Percentiles rank a stretch among this genome's conserved stretches.
Conservation (phyloP, 805 yeast species). For the Saccharomyces kudriavzevii region DNA sequence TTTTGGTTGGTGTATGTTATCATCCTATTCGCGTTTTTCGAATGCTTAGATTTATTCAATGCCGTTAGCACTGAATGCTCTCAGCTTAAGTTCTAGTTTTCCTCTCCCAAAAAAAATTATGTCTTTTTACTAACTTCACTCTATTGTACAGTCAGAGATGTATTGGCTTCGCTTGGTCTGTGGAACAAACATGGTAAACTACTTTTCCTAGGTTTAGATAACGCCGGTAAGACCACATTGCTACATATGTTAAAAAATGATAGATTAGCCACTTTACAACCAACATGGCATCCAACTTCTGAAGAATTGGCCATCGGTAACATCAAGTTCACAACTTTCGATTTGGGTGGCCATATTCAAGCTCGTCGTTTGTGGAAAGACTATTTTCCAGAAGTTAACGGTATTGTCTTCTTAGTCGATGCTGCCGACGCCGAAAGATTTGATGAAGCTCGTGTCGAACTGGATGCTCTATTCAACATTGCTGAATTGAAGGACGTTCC, state of each 20-base stretch:
- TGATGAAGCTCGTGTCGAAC: conserved; percentile 88
- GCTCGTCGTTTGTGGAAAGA: conserved; percentile 99
- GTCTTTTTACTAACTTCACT: conserved; percentile 9
- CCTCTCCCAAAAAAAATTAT: background rate
- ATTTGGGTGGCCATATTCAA: conserved; percentile 96
- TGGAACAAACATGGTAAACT: conserved; percentile 95
- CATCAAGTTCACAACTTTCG: conserved; percentile 95
- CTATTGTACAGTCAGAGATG: conserved; percentile 49
- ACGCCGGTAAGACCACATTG: conserved; percentile 93
- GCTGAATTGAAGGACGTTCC: conserved; percentile 89
- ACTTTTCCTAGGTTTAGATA: conserved; percentile 90
- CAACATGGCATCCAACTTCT: conserved; percentile 97
- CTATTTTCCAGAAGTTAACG: conserved; percentile 98
- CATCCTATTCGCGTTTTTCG: background rate
- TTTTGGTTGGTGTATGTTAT: conserved; percentile 30
- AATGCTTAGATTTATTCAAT: background rate
- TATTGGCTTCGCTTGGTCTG: conserved; percentile 68
- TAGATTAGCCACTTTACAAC: conserved; percentile 94
- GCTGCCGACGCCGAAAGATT: conserved; percentile 95
- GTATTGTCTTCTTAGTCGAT: conserved; percentile 92
- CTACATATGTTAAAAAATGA: conserved; percentile 86
- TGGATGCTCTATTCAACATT: conserved; percentile 85
- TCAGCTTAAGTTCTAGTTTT: background rate
- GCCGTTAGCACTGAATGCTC: background rate
- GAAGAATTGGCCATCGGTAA: conserved; percentile 96